Evolutionary conservation across 345 rosid genomes (phyloP), one percentile per base, ranked within the genome.

Genomic region (Moricandia moricandioides): DNA sequence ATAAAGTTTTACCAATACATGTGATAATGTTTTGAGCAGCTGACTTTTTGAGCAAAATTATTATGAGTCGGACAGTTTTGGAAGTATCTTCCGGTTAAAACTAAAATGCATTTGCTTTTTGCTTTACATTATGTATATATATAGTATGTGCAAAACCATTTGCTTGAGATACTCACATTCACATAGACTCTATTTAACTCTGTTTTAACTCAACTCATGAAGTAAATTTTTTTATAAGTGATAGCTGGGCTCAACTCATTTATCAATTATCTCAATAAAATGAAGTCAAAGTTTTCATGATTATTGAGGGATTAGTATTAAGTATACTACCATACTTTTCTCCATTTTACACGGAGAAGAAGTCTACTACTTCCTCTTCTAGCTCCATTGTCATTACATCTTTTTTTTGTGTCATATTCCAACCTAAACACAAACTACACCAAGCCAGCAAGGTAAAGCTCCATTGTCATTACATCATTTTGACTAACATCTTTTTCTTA

Each of bases 21-120:
- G 24, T 61, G 74, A 52, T 52, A 61, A 68, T 9, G 79, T 49
- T 12, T 35, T 35, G 9, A n/a, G 43, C 34, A 51, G 73, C 34
- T 75, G 79, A 68, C 69, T 17, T 68, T 21, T 60, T 34, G 43
- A 75, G 69, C 45, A 13, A 60, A 61, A 64, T 54, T 40, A 11
- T 31, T 18, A 18, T 39, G 52, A 76, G 80, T 76, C 65, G 57
- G 39, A 69, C 21, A 6, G 52, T 54, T 76, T 76, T 76, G 75
- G 80, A 76, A 54, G 70, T 70, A 76, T 63, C 70, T 69, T 13
- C 69, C 59, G 47, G 29, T 75, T 13, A 7, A 21, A 51, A 37
- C 2, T 26, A 49, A 40, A 40, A 40, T 40, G 49, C 49, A 40
- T 40, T 12, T 40, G 49, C 14, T 40, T 33, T 40, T 12, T 40